Percentiles rank a stretch among this genome's conserved stretches.
Evolutionary conservation across 2,329 filamentous ascomycete genomes (phyloP).

Genomic region (Diplodia mutila): DNA sequence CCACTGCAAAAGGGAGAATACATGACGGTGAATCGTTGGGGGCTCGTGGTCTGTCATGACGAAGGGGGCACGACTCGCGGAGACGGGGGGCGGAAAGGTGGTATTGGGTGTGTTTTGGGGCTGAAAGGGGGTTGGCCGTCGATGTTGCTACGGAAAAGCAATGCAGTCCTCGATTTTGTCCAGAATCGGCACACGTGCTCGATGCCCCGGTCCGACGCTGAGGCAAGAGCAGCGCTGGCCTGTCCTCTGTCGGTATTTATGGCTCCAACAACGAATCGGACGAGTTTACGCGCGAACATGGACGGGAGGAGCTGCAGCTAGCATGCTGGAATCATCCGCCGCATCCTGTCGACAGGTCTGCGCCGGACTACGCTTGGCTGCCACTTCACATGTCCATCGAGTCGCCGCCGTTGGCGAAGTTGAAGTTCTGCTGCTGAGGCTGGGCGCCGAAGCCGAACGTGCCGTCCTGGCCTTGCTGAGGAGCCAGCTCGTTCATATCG

Average conservation of each 20-base stretch:
- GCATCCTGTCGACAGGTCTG: slow-evolving; percentile 11
- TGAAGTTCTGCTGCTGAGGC: slow-evolving; percentile 74
- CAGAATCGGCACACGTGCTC: slow-evolving; percentile 24
- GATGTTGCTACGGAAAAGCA: slow-evolving; percentile 23
- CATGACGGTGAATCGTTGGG: slow-evolving; percentile 28
- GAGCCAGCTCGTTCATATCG: slow-evolving; percentile 80
- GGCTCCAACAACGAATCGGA: slow-evolving; percentile 17
- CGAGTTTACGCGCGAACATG: background rate
- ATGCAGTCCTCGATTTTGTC: slow-evolving; percentile 12
- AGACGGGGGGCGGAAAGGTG: slow-evolving; percentile 14
- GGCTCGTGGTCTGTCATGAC: slow-evolving; percentile 27
- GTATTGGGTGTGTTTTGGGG: slow-evolving; percentile 15
- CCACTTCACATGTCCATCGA: slow-evolving; percentile 72
- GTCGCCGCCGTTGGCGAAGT: slow-evolving; percentile 80
- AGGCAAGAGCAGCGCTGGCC: slow-evolving; percentile 13
- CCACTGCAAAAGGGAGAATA: slow-evolving; percentile 25
- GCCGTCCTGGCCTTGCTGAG: slow-evolving; percentile 71
- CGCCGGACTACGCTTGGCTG: background rate
- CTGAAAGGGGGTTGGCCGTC: slow-evolving; percentile 17
- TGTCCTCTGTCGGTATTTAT: slow-evolving; percentile 22
- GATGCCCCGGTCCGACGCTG: background rate
- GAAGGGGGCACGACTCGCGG: slow-evolving; percentile 26
- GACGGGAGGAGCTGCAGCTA: slow-evolving; percentile 8
- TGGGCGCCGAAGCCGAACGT: slow-evolving; percentile 78
- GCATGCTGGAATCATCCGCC: background rate